A percentile compares a stretch with the other conserved stretches of the same genome.
Evolutionary conservation across 2,329 filamentous ascomycete species (phyloP).

Genomic region (Diplocarpon rosae): DNA sequence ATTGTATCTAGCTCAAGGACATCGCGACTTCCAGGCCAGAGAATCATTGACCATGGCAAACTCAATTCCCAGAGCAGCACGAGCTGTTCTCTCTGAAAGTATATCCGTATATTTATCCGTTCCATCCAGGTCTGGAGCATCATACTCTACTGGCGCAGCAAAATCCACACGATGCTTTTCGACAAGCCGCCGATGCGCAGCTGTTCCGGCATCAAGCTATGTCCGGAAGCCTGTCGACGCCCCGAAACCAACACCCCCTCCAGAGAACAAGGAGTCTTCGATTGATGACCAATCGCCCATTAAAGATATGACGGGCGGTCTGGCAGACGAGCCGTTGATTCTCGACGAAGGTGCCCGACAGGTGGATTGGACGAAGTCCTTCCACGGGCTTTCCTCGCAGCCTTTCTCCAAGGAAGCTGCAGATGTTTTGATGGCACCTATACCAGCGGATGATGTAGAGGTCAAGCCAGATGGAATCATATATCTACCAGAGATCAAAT

Average conservation of each 20-base stretch:
- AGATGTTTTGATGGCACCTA: slow-evolving; percentile 48
- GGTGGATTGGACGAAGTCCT: slow-evolving; percentile 65
- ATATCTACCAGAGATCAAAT: slow-evolving; percentile 97
- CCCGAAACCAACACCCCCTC: slow-evolving; percentile 4
- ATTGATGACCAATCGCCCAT: slow-evolving; percentile 32
- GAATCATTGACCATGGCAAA: slow-evolving; percentile 14
- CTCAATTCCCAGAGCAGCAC: slow-evolving; percentile 17
- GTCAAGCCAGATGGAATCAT: slow-evolving; percentile 96
- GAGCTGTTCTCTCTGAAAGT: slow-evolving; percentile 14
- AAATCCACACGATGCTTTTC: slow-evolving; percentile 13
- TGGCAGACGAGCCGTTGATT: slow-evolving; percentile 38
- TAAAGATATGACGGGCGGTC: slow-evolving; percentile 35
- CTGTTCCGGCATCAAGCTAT: slow-evolving; percentile 20
- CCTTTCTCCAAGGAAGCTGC: slow-evolving; percentile 55
- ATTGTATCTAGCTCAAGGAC: too few species aligned
- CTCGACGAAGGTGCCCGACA: slow-evolving; percentile 38
- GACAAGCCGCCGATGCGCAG: slow-evolving; percentile 14
- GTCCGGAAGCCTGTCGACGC: slow-evolving; percentile 14
- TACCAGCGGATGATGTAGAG: slow-evolving; percentile 71
- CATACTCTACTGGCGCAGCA: slow-evolving; percentile 1
- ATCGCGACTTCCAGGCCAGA: slow-evolving; percentile 6
- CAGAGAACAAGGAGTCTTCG: slow-evolving; percentile 35
- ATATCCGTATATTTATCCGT: slow-evolving; percentile 5
- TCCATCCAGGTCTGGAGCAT: background rate
- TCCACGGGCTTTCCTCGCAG: slow-evolving; percentile 52